Evolutionary conservation across 148 eudicot species (phyloP).

Genomic region (Vaccinium vitisidaea): DNA sequence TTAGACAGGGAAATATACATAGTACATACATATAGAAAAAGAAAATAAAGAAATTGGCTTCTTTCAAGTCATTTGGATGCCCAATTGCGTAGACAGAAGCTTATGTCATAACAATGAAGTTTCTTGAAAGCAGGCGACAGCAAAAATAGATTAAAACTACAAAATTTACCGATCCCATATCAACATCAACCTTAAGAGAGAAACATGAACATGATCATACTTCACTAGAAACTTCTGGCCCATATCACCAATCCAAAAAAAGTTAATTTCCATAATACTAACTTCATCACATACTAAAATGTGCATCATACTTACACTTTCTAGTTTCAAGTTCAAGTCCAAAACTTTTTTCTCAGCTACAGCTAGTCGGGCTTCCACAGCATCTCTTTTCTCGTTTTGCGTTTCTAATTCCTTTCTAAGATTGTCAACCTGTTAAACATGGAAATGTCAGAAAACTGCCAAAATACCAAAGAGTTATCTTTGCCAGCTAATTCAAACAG

Average conservation of each 20-base stretch:
- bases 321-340: constrained; percentile 48
- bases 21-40: neutral
- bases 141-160: neutral
- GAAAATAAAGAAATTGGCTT: neutral
- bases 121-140: neutral
- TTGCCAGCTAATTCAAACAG: neutral
- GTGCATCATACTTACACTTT: constrained; percentile 41
- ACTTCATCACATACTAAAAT: neutral
- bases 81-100: neutral
- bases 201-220: constrained; percentile 5
- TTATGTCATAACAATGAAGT: neutral
- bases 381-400: constrained; percentile 46
- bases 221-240: neutral
- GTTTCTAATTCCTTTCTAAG: constrained; percentile 55
- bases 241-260: neutral
- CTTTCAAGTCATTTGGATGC: neutral
- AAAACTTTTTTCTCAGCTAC: constrained; percentile 49
- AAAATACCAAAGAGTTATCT: neutral
- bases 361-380: constrained; percentile 40
- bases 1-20: neutral
- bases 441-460: neutral
- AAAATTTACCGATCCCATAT: neutral
- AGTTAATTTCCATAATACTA: neutral
- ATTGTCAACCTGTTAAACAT: constrained; percentile 45
- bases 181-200: neutral